These are phyloP conservation scores for Heimioporus sp. DNA, from an alignment of 768 basidiomycete species.

Conservation along the genomic window DNA sequence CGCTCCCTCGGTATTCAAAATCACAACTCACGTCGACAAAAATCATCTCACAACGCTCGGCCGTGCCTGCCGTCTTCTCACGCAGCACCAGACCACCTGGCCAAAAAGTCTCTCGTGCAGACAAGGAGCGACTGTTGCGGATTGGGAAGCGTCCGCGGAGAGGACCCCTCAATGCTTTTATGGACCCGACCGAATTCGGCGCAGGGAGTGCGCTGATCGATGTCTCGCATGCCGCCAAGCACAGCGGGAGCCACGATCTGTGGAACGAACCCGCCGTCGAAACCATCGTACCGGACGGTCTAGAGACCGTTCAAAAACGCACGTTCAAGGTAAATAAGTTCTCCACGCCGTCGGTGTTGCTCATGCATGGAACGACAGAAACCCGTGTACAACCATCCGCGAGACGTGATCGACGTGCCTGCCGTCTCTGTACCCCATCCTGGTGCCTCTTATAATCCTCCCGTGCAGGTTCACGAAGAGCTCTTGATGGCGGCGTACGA, in stretches of 20 bases:
- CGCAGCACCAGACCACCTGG: conserved; percentile 33
- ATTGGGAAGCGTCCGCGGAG: conserved; percentile 72
- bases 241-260: conserved; percentile 64
- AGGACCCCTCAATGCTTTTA: conserved; percentile 69
- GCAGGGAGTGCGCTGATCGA: conserved; percentile 65
- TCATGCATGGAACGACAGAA: conserved; percentile 35
- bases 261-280: conserved; percentile 45
- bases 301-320: conserved; percentile 35
- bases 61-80: conserved; percentile 81
- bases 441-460: conserved; percentile 90
- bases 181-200: conserved; percentile 67
- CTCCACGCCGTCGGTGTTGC: neutral
- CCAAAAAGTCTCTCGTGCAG: conserved; percentile 51
- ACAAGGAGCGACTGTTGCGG: conserved; percentile 72
- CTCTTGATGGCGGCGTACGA: conserved; percentile 67
- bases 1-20: conserved; percentile 53
- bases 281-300: conserved; percentile 41
- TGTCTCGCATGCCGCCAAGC: conserved; percentile 65
- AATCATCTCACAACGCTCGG: conserved; percentile 83
- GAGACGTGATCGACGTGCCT: conserved; percentile 55
- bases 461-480: conserved; percentile 65
- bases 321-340: conserved; percentile 49
- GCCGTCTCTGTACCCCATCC: conserved; percentile 73
- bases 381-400: conserved; percentile 45
- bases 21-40: conserved; percentile 64